These are phyloP conservation scores for Thalassia testudinum DNA, from an alignment of 116 monocot genomes.

Conservation along the genomic window DNA sequence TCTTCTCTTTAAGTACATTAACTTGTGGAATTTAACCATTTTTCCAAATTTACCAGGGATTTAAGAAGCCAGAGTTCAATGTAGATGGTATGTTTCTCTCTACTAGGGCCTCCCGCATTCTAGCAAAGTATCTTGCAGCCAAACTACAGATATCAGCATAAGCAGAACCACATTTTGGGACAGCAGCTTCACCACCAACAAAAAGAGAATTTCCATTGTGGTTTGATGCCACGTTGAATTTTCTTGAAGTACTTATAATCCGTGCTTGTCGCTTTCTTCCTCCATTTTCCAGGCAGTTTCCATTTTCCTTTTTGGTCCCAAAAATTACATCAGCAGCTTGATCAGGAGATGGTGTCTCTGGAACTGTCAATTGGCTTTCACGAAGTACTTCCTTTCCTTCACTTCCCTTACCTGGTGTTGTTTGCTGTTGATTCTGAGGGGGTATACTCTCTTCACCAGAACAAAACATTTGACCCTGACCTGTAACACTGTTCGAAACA, in stretches of 20 bases:
- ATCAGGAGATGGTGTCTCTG: slow-evolving; percentile 78
- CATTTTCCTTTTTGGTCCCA: slow-evolving; percentile 57
- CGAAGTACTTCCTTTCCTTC: slow-evolving; percentile 41
- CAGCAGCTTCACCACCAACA: slow-evolving; percentile 17
- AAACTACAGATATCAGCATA: slow-evolving; percentile 73
- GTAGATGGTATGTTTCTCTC: slow-evolving; percentile 81
- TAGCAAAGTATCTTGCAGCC: slow-evolving; percentile 73
- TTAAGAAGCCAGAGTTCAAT: slow-evolving; percentile 83
- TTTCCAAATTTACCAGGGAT: slow-evolving; percentile 56
- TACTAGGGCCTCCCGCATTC: slow-evolving; percentile 82
- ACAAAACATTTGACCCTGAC: slow-evolving; percentile 13
- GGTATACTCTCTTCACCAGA: slow-evolving; percentile 69
- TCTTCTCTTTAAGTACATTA: neutral
- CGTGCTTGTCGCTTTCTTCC: slow-evolving; percentile 74
- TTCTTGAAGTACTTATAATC: slow-evolving; percentile 27
- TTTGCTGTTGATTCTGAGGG: slow-evolving; percentile 52
- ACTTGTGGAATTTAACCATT: neutral
- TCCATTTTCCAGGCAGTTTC: slow-evolving; percentile 35
- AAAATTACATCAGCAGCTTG: slow-evolving; percentile 34
- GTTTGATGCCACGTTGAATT: slow-evolving; percentile 19
- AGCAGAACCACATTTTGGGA: slow-evolving; percentile 44
- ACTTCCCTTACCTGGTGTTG: slow-evolving; percentile 49
- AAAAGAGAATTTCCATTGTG: slow-evolving; percentile 26
- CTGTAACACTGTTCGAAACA: slow-evolving; percentile 26
- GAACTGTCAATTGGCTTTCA: slow-evolving; percentile 73